phyloP scores from a whole-genome alignment of 345 rosid genomes.

The Draba incana region DNA sequence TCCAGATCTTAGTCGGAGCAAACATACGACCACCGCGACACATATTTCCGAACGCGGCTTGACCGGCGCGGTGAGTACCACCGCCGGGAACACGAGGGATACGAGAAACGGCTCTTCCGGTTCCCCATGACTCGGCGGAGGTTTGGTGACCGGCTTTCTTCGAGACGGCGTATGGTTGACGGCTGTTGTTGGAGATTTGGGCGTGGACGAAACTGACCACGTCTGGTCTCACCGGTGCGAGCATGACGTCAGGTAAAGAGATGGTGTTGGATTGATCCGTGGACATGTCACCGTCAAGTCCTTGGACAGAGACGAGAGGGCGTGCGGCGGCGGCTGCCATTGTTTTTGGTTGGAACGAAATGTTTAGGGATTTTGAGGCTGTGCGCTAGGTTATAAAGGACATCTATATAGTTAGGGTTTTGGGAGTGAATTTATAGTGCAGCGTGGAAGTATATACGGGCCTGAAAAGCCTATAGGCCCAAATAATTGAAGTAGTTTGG shows the following conservation, averaged over 20 bases:
- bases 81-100: conserved; percentile 98
- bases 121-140: conserved; percentile 98
- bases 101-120: conserved; percentile 95
- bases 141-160: conserved; percentile 89
- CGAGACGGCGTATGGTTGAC: conserved; percentile 95
- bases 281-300: conserved; percentile 75
- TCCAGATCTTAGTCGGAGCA: conserved; percentile 98
- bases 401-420: conserved; percentile 27
- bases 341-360: conserved; percentile 23
- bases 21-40: conserved; percentile 99
- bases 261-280: conserved; percentile 64
- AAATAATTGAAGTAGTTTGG: background rate
- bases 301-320: conserved; percentile 68
- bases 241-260: conserved; percentile 73
- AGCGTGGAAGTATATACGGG: background rate
- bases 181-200: conserved; percentile 74
- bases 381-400: conserved; percentile 13
- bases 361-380: background rate
- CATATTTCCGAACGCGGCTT: conserved; percentile 99
- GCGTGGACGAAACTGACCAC: conserved; percentile 71
- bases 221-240: conserved; percentile 76
- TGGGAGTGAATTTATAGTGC: background rate
- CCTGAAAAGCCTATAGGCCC: conserved; percentile 14
- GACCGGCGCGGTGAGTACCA: conserved; percentile 98
- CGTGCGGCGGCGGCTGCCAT: conserved; percentile 58